These are phyloP conservation scores for Penicillium ucsense DNA, from an alignment of 495 filamentous ascomycete species.

Conservation along the genomic window DNA sequence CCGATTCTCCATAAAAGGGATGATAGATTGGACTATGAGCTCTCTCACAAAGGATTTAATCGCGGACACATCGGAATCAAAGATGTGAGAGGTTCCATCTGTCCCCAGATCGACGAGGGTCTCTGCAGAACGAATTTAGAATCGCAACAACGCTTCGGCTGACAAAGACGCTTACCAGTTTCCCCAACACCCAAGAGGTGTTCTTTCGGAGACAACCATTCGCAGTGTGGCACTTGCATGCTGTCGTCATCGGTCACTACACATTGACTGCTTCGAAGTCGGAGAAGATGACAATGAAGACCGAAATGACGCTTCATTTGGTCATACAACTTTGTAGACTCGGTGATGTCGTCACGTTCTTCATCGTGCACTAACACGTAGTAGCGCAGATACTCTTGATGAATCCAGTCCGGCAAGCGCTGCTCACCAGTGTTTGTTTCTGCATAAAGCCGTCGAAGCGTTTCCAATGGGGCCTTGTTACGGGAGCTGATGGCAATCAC, in stretches of 20 bases:
- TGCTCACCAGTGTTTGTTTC: constrained; percentile 61
- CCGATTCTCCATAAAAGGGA: constrained; percentile 90
- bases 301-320: constrained; percentile 98
- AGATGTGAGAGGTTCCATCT: constrained; percentile 62
- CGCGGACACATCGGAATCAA: constrained; percentile 82
- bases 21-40: constrained; percentile 82
- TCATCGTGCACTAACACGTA: constrained; percentile 98
- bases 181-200: constrained; percentile 64
- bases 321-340: constrained; percentile 81
- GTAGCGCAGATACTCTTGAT: constrained; percentile 83
- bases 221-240: constrained; percentile 62
- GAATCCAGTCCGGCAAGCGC: constrained; percentile 68
- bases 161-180: constrained; percentile 33
- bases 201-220: constrained; percentile 85
- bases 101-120: constrained; percentile 53
- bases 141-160: too few species aligned
- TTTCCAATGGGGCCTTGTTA: constrained; percentile 70
- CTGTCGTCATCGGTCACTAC: constrained; percentile 90
- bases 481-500: constrained; percentile 90
- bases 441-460: constrained; percentile 69
- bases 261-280: constrained; percentile 75
- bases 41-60: constrained; percentile 84
- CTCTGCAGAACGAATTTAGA: constrained; percentile 22
- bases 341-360: constrained; percentile 81
- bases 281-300: constrained; percentile 84